Evolutionary conservation across 352 stramenopile species (phyloP), one percentile per base, ranked within the genome.

Genomic region (Globisporangium perplexum): DNA sequence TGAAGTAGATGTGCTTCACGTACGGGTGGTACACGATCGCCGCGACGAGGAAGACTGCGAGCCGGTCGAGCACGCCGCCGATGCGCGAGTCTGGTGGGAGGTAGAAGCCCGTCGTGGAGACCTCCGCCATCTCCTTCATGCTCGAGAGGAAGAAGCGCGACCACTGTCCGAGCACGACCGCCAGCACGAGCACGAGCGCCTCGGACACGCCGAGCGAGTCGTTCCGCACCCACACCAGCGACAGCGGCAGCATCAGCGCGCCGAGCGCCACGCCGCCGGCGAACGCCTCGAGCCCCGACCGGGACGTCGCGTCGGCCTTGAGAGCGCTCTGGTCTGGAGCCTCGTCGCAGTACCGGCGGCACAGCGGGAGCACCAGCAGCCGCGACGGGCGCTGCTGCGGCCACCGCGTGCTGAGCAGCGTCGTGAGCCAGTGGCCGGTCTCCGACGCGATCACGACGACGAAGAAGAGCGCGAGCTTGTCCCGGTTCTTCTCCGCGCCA

Each of bases 21-120:
- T 81, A 79, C 43, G 73, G 71, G 46, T 81, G 74, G 43, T 73
- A 83, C 30, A 79, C 63, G 28, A 79, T 65, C 33, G 69, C 63
- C 24, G 66, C 66, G 36, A 81, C 63, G 35, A 75, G 65, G 49
- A 83, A 77, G 20, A 76, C 58, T 2, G 63, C 60, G 50, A 72
- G 68, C 22, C 63, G 65, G 60, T 79, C 73, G 20, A 83, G 59
- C n/a, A 72, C 55, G 31, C 73, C 70, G 59, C 68, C 66, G 1
- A 62, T 48, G 47, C 47, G 63, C 33, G 60, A 63, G 50, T 62
- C 68, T 20, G 58, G 43, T 0, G 60, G 49, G 30, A 83, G 56
- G 50, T 77, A 80, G 50, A 80, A 83, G 14, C 69, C 72, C 18
- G 68, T 76, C 11, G 69, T 70, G 17, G 58, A 57, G 33, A 80